Conservation (phyloP, 169 alveolate genomes). For the Plasmodium yoelii region DNA sequence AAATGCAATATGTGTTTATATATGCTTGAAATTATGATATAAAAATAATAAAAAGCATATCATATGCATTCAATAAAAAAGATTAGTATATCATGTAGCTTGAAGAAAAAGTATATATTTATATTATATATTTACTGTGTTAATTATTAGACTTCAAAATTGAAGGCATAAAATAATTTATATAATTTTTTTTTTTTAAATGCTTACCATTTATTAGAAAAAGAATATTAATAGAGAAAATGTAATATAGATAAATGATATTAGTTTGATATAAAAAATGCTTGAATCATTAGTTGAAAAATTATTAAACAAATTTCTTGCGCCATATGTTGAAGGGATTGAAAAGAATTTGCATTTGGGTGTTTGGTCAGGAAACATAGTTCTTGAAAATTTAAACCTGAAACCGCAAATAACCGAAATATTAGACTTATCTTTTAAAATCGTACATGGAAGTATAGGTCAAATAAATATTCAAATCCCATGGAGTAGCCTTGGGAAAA, state of each 20-base stretch:
- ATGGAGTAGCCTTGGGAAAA: conserved; percentile 88
- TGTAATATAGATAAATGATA: background rate
- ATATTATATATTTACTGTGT: too few relatives aligned
- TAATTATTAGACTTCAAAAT: too few relatives aligned
- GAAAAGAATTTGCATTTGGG: conserved; percentile 88
- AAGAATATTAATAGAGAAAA: background rate
- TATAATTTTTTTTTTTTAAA: too few relatives aligned
- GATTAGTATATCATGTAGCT: too few relatives aligned
- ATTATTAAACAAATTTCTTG: conserved; percentile 88
- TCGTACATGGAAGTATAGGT: conserved; percentile 87
- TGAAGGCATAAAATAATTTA: too few relatives aligned
- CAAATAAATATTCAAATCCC: conserved; percentile 86
- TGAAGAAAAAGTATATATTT: too few relatives aligned
- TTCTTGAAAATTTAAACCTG: conserved; percentile 84
- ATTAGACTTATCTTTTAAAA: conserved; percentile 69
- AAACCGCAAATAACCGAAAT: conserved; percentile 88
- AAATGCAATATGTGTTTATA: too few relatives aligned
- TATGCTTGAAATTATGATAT: too few relatives aligned
- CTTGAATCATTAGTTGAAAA: conserved; percentile 89
- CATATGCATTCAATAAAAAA: too few relatives aligned
- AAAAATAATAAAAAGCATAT: too few relatives aligned
- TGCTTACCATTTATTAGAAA: too few relatives aligned
- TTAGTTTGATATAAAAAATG: conserved; percentile 78
- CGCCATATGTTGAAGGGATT: conserved; percentile 90
- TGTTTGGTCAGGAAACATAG: conserved; percentile 91